Evolutionary conservation across 2,329 filamentous ascomycete genomes (phyloP).

Genomic region (Penicillium sp.): DNA sequence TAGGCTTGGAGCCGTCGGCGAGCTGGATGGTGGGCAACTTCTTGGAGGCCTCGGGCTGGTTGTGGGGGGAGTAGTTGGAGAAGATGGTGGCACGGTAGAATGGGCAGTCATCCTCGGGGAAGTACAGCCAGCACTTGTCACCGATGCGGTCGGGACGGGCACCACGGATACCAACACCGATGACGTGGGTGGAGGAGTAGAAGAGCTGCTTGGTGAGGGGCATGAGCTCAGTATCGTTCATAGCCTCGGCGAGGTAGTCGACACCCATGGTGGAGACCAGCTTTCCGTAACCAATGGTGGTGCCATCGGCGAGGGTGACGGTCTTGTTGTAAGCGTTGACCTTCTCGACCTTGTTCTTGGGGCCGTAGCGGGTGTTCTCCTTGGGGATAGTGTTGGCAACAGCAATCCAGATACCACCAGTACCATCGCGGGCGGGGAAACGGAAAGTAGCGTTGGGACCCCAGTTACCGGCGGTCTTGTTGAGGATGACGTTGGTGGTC

Average conservation of each 20-base stretch:
- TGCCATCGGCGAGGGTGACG: conserved; percentile 79
- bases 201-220: conserved; percentile 83
- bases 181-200: conserved; percentile 96
- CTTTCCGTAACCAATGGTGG: conserved; percentile 85
- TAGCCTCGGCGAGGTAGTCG: conserved; percentile 79
- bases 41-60: conserved; percentile 78
- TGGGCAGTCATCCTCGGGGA: conserved; percentile 96
- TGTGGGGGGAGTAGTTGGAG: conserved; percentile 99
- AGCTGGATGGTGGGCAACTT: conserved; percentile 83
- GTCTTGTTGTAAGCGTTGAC: conserved; percentile 82
- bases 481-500: conserved; percentile 89
- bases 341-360: conserved; percentile 77
- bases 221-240: conserved; percentile 82
- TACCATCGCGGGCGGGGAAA: conserved; percentile 93
- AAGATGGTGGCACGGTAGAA: conserved; percentile 99
- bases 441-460: conserved; percentile 97
- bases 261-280: conserved; percentile 96
- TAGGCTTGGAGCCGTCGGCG: conserved; percentile 78
- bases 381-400: conserved; percentile 89
- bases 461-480: conserved; percentile 97
- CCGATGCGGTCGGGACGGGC: conserved; percentile 90
- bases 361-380: conserved; percentile 87
- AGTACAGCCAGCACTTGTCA: conserved; percentile 99
- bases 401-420: conserved; percentile 98
- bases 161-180: conserved; percentile 92